These are phyloP conservation scores for Crucibulum laeve DNA, from an alignment of 768 basidiomycete genomes.

Conservation along the genomic window DNA sequence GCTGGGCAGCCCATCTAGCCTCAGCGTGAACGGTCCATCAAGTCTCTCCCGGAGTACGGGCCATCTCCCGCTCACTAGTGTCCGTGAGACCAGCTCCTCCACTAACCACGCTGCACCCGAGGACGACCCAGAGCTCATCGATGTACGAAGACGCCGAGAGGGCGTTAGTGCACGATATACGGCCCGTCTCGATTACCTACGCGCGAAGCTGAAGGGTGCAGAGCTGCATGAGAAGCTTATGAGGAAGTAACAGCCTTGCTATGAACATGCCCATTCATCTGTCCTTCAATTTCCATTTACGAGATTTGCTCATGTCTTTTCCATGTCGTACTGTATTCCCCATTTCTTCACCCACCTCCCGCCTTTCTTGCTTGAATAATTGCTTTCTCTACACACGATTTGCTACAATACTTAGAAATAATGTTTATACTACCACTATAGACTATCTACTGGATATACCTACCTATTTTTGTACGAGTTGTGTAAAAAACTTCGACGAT, in stretches of 20 bases:
- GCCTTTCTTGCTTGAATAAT: no score
- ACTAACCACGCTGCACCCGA: constrained; percentile 10
- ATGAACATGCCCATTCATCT: background rate
- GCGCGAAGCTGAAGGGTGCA: constrained; percentile 71
- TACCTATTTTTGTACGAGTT: no score
- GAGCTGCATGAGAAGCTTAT: constrained; percentile 55
- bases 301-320: no score
- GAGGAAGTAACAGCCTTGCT: constrained; percentile 31
- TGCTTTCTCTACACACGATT: no score
- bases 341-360: no score
- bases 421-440: no score
- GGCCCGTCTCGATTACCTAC: constrained; percentile 67
- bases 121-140: constrained; percentile 48
- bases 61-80: constrained; percentile 33
- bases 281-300: background rate
- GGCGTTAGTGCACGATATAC: constrained; percentile 70
- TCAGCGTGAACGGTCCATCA: constrained; percentile 17
- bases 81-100: constrained; percentile 12
- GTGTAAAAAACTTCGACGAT: no score
- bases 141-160: constrained; percentile 59
- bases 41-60: constrained; percentile 35
- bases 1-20: background rate
- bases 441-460: no score
- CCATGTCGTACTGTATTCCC: no score
- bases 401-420: no score